A percentile compares a stretch with the other conserved stretches of the same genome.
These are phyloP conservation scores for Endothia cerciana DNA, from an alignment of 2,329 filamentous ascomycete species.

Conservation along the genomic window DNA sequence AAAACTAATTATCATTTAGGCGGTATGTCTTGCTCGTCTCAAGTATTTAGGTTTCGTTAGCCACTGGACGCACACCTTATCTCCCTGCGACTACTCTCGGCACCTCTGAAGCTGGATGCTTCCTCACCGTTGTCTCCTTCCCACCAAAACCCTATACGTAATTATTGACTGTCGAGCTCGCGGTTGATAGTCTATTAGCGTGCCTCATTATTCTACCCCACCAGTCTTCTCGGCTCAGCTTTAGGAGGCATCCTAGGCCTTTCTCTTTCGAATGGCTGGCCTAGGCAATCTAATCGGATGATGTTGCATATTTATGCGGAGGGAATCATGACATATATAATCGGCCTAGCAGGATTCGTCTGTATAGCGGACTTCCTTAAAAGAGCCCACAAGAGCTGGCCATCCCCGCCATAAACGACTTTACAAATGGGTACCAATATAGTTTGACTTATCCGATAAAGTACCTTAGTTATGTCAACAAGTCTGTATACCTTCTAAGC, in stretches of 20 bases:
- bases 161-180: constrained; percentile 1
- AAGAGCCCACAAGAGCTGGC: constrained; percentile 52
- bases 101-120: constrained; percentile 21
- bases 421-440: too few relatives aligned
- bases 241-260: constrained; percentile 72
- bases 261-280: constrained; percentile 69
- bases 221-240: constrained; percentile 68
- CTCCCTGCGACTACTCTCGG: constrained; percentile 9
- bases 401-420: too few relatives aligned
- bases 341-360: constrained; percentile 57
- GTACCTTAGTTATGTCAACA: too few relatives aligned
- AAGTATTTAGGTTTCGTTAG: not conserved
- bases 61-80: not conserved
- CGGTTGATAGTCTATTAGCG: constrained; percentile 71
- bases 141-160: not conserved
- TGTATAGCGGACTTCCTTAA: constrained; percentile 68
- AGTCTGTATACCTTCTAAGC: too few relatives aligned
- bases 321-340: constrained; percentile 56
- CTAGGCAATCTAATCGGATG: constrained; percentile 59
- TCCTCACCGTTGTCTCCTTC: not conserved
- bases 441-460: too few relatives aligned
- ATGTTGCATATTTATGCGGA: constrained; percentile 69
- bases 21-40: not conserved
- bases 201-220: constrained; percentile 70
- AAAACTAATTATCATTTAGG: not conserved